Conservation (phyloP, 805 yeast species). For the Candida taoyuanica region DNA sequence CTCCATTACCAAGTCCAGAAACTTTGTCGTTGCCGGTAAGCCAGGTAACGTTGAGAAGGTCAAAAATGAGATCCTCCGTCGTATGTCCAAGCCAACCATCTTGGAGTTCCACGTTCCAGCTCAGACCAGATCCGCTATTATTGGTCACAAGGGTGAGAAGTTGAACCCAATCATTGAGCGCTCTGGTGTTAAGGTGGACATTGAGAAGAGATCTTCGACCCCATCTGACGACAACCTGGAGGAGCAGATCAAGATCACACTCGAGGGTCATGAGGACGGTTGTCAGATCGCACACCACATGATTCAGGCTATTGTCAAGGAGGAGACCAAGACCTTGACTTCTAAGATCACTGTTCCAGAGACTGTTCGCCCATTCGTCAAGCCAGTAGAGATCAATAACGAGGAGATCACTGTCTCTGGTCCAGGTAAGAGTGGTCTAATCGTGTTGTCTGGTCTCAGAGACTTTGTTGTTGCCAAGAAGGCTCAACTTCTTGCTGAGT, state of each 20-base stretch:
- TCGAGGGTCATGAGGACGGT: constrained; percentile 85
- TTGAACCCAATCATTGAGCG: constrained; percentile 73
- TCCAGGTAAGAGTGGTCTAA: constrained; percentile 36
- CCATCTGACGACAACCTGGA: constrained; percentile 51
- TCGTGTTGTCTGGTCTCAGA: constrained; percentile 67
- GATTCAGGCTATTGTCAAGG: constrained; percentile 69
- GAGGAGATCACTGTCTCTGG: constrained; percentile 27
- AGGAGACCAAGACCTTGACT: constrained; percentile 59
- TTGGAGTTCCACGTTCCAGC: constrained; percentile 67
- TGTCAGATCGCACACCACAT: constrained; percentile 65
- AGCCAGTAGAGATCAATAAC: constrained; percentile 28
- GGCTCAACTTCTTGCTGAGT: constrained; percentile 40
- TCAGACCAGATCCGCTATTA: constrained; percentile 67
- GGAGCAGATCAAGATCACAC: constrained; percentile 52
- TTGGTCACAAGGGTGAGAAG: constrained; percentile 82
- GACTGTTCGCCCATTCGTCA: constrained; percentile 30
- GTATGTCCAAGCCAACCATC: constrained; percentile 69
- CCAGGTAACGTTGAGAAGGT: constrained; percentile 63
- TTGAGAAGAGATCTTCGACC: constrained; percentile 40
- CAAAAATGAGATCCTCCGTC: constrained; percentile 68
- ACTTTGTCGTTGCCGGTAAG: constrained; percentile 77
- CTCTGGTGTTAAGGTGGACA: constrained; percentile 66
- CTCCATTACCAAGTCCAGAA: constrained; percentile 67
- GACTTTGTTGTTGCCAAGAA: constrained; percentile 56
- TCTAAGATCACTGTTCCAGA: constrained; percentile 42